Conservation (phyloP, 2,329 filamentous ascomycete species). For the Ophiostoma ulmi region DNA sequence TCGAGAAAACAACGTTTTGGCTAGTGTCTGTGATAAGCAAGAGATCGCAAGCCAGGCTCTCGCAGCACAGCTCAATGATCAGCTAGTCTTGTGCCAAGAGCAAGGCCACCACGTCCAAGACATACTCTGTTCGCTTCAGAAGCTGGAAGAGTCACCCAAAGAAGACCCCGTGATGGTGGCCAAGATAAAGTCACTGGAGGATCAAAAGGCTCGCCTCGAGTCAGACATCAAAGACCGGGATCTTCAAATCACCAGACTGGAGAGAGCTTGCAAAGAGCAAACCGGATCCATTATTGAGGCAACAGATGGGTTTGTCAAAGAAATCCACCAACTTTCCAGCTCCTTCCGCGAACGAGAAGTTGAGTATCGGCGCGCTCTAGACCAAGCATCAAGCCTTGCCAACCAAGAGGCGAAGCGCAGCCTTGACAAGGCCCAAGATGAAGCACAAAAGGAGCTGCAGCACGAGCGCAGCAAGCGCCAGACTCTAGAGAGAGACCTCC, state of each 20-base stretch:
- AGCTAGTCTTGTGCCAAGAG: not conserved
- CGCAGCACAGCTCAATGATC: slow-evolving; percentile 7
- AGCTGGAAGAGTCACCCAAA: not conserved
- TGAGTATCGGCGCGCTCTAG: slow-evolving; percentile 21
- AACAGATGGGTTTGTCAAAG: slow-evolving; percentile 7
- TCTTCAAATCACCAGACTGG: slow-evolving; percentile 16
- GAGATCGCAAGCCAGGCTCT: slow-evolving; percentile 17
- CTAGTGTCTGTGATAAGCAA: slow-evolving; percentile 17
- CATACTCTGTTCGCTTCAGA: slow-evolving; percentile 7
- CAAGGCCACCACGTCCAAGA: not conserved
- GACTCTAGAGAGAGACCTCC: slow-evolving; percentile 24
- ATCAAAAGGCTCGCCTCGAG: slow-evolving; percentile 6
- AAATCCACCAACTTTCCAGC: slow-evolving; percentile 20
- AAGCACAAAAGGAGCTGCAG: slow-evolving; percentile 22
- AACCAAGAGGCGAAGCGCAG: slow-evolving; percentile 15
- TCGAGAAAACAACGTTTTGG: slow-evolving; percentile 12
- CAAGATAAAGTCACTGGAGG: slow-evolving; percentile 11
- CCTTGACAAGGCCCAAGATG: slow-evolving; percentile 21
- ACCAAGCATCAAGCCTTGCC: slow-evolving; percentile 18
- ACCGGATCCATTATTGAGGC: not conserved
- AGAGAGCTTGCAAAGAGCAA: slow-evolving; percentile 21
- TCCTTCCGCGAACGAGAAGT: slow-evolving; percentile 20
- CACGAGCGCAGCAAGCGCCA: slow-evolving; percentile 24
- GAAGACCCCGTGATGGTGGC: slow-evolving; percentile 17
- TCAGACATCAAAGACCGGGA: slow-evolving; percentile 20